These are phyloP conservation scores for Phytophthora foliorum DNA, from an alignment of 352 stramenopile species.

Conservation along the genomic window DNA sequence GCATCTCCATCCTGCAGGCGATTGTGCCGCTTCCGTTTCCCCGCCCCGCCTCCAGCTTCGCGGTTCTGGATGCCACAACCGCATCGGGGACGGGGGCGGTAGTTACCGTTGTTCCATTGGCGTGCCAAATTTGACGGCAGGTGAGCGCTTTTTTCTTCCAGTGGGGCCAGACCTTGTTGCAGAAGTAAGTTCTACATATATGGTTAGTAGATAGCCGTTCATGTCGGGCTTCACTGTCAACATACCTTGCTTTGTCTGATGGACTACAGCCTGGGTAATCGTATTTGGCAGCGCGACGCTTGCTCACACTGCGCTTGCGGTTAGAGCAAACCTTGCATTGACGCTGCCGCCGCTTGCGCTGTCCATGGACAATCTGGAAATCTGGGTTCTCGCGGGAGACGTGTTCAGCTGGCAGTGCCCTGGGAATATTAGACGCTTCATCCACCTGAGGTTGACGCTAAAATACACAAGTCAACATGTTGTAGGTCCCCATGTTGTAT, in stretches of 20 bases:
- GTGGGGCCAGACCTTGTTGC: conserved; percentile 19
- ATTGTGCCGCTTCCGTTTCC: conserved; percentile 2
- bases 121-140: conserved; percentile 18
- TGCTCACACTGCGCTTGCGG: neutral
- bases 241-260: neutral
- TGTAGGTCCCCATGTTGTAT: neutral
- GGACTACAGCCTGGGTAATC: neutral
- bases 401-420: neutral
- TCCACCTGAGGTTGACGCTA: neutral
- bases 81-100: neutral
- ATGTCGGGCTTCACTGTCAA: neutral
- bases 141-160: conserved; percentile 16
- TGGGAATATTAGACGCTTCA: neutral
- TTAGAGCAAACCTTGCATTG: neutral
- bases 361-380: neutral
- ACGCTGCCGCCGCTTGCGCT: neutral
- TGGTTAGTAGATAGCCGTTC: neutral
- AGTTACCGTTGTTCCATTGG: neutral
- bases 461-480: neutral
- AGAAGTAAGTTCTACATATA: conserved; percentile 11
- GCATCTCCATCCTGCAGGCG: no score
- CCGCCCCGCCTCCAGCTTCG: neutral
- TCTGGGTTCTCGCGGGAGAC: neutral
- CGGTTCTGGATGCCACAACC: conserved; percentile 16
- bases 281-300: neutral